Conservation (phyloP, 2,329 filamentous ascomycete genomes). For the Nemania serpens region DNA sequence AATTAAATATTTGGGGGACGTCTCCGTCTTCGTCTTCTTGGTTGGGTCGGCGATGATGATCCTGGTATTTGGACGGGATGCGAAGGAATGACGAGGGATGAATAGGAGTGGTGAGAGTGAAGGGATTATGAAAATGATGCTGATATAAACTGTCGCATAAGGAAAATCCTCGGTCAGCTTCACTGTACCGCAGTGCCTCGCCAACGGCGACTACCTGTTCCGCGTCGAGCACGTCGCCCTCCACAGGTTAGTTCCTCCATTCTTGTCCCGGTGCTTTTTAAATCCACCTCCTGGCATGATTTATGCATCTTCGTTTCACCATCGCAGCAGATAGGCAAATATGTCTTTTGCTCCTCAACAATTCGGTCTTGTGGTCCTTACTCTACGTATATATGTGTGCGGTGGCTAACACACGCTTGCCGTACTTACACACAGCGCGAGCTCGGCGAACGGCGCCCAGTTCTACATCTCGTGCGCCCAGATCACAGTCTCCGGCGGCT, state of each 20-base stretch:
- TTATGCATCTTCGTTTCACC: neutral
- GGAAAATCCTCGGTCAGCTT: slow-evolving; percentile 38
- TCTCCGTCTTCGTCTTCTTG: neutral
- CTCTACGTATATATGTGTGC: neutral
- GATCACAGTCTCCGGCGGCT: slow-evolving; percentile 41
- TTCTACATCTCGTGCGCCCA: slow-evolving; percentile 46
- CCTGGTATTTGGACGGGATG: no score
- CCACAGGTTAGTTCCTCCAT: slow-evolving; percentile 30
- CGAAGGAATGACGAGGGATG: no score
- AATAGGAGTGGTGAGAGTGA: neutral
- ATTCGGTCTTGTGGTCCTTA: no score
- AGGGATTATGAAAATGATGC: neutral
- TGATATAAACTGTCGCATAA: slow-evolving; percentile 16
- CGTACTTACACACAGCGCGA: slow-evolving; percentile 26
- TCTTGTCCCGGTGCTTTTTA: neutral
- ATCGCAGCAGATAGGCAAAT: neutral
- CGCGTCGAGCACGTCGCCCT: slow-evolving; percentile 46
- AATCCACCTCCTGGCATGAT: neutral
- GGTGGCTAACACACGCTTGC: neutral
- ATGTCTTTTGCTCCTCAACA: neutral
- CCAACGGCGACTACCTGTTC: slow-evolving; percentile 46
- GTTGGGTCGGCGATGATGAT: no score
- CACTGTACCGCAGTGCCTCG: slow-evolving; percentile 42
- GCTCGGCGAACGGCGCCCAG: slow-evolving; percentile 41
- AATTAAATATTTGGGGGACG: no score